Conservation (phyloP, 108 stramenopile species). For the Epithemia pelagica region DNA sequence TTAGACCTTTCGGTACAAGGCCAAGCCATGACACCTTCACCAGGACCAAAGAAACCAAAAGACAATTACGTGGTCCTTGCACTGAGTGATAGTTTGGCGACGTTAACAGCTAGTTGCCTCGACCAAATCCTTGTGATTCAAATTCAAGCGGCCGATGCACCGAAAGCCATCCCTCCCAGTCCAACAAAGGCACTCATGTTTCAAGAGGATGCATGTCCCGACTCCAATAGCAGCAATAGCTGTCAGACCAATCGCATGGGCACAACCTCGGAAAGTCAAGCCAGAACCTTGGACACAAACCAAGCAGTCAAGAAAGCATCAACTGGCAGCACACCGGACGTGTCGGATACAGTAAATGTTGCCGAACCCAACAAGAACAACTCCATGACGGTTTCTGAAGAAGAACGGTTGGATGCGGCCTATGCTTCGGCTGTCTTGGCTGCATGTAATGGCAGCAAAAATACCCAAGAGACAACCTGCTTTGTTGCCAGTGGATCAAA, state of each 20-base stretch:
- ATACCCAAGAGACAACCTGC: background rate
- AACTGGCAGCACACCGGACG: too few relatives aligned
- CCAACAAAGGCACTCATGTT: background rate
- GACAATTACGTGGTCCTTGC: too few relatives aligned
- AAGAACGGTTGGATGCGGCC: background rate
- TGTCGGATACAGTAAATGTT: too few relatives aligned
- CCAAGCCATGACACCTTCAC: too few relatives aligned
- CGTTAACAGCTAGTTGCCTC: too few relatives aligned
- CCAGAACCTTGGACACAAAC: background rate
- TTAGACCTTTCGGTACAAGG: too few relatives aligned
- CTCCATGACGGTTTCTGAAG: background rate
- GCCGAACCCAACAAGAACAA: background rate
- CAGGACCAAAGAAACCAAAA: too few relatives aligned
- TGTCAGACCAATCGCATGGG: too few relatives aligned
- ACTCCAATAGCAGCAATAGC: too few relatives aligned
- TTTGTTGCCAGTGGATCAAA: background rate
- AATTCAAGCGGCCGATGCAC: background rate
- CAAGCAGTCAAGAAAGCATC: background rate
- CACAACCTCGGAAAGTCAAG: background rate
- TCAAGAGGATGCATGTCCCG: background rate
- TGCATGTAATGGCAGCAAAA: background rate
- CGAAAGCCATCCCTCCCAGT: background rate
- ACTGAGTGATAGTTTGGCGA: too few relatives aligned
- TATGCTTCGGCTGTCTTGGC: background rate
- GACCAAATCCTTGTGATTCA: too few relatives aligned